phyloP scores from a whole-genome alignment of 2,329 filamentous ascomycete species.

The Xylariales sp. region DNA sequence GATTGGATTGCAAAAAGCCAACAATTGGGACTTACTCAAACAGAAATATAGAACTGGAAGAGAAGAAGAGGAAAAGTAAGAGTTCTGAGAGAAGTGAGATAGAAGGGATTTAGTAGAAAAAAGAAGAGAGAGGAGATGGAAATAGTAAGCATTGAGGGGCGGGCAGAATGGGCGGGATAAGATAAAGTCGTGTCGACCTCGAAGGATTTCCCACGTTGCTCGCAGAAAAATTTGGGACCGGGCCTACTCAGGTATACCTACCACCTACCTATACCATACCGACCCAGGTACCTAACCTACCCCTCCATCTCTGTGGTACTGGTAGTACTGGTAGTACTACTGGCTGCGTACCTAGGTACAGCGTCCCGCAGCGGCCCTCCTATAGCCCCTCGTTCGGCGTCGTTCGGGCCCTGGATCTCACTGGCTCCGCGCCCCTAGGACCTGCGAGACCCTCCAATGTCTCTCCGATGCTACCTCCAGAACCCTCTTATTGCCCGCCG shows the following conservation, averaged over 20 bases:
- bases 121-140: constrained; percentile 39
- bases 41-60: constrained; percentile 29
- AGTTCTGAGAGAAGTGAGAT: constrained; percentile 42
- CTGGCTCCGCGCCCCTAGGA: constrained; percentile 29
- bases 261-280: neutral
- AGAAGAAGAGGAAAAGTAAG: constrained; percentile 8
- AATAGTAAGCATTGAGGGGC: constrained; percentile 42
- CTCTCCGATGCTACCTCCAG: neutral
- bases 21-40: constrained; percentile 29
- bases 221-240: constrained; percentile 36
- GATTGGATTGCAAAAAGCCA: neutral
- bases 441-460: constrained; percentile 16
- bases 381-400: constrained; percentile 34
- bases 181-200: constrained; percentile 30
- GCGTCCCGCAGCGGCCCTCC: neutral
- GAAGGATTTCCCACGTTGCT: constrained; percentile 23
- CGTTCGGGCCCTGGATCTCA: constrained; percentile 14
- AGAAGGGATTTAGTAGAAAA: constrained; percentile 40
- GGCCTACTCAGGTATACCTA: neutral
- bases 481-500: constrained; percentile 37
- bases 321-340: too few relatives aligned
- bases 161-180: constrained; percentile 15
- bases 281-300: too few relatives aligned
- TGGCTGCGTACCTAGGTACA: too few relatives aligned
- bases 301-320: too few relatives aligned